Evolutionary conservation across 306 rosid genomes (phyloP).

Genomic region (Mimosa bimucronata): DNA sequence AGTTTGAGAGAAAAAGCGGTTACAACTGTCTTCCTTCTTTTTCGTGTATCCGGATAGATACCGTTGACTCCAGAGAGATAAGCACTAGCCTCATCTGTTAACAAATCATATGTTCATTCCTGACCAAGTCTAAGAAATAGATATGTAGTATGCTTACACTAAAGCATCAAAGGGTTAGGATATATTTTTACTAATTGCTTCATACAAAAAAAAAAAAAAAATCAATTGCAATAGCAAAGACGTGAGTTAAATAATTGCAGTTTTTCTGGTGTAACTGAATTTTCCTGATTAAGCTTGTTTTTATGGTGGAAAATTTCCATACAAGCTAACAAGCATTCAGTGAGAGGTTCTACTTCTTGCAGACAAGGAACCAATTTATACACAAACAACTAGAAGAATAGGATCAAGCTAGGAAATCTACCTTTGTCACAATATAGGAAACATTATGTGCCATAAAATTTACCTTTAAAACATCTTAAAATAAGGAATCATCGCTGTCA

Average conservation of each 20-base stretch:
- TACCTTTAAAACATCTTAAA: constrained; percentile 44
- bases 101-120: constrained; percentile 21
- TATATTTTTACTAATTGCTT: neutral
- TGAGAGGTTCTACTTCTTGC: neutral
- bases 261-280: neutral
- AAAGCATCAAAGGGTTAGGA: neutral
- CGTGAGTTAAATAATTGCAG: neutral
- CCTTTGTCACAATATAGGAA: neutral
- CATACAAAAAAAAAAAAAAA: neutral
- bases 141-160: neutral
- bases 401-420: constrained; percentile 3
- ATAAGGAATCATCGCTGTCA: constrained; percentile 47
- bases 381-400: constrained; percentile 7
- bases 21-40: neutral
- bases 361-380: neutral
- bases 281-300: neutral
- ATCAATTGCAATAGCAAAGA: neutral
- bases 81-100: constrained; percentile 20
- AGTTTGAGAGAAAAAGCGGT: constrained; percentile 18
- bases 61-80: constrained; percentile 5
- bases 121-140: neutral
- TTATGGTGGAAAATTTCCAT: neutral
- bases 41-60: constrained; percentile 1
- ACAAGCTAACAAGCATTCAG: neutral
- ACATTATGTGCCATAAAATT: constrained; percentile 19